Base-by-base conservation (phyloP, 768 basidiomycete genomes). In the Suillus cothurnatus region DNA sequence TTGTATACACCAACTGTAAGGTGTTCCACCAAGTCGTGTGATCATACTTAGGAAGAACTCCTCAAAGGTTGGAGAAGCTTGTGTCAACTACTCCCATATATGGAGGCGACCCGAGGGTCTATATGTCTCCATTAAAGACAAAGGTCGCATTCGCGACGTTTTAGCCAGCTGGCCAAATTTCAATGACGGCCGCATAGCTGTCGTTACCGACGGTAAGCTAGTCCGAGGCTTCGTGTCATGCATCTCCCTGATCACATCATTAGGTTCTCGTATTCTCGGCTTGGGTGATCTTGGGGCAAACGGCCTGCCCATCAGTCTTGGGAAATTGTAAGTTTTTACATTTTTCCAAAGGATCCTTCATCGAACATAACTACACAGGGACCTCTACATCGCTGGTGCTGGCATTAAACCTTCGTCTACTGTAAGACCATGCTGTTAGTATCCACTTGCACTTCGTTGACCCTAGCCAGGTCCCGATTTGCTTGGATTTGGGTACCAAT, bases 401-500 rank as follows among this genome's bases (percentile, higher is more conserved):
- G 91, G 91, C 26, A 85, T 87, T 64, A 82, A 81, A 62, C 84
- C 88, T 14, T 71, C 71, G 28, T 84, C 81, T 17, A 84, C 85
- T 15, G 75, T 77, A 63, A 47, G 76, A 69, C 50, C 7, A 52
- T 34, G 3, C 28, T 8, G 14, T 32, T 14, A 23, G 38, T 49
- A 34, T n/a, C 36, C 15, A 53, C 23, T 38, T 9, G 5, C 57
- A 31, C 53, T 15, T 21, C 23, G 65, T 15, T 64, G 32, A 26
- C 41, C 36, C 32, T 50, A 34, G 38, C 3, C 68, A 81, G 80
- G 73, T 91, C 19, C 90, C 90, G 15, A 88, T 91, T 62, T 87
- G 86, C 66, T 81, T 89, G 61, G 91, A 93, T 76, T 81, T 93
- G 49, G 92, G 92, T 23, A 93, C 92, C 14, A 91, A 93, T 76